These are phyloP conservation scores for Verticillium longisporum DNA, from an alignment of 2,329 filamentous ascomycete genomes.

Conservation along the genomic window DNA sequence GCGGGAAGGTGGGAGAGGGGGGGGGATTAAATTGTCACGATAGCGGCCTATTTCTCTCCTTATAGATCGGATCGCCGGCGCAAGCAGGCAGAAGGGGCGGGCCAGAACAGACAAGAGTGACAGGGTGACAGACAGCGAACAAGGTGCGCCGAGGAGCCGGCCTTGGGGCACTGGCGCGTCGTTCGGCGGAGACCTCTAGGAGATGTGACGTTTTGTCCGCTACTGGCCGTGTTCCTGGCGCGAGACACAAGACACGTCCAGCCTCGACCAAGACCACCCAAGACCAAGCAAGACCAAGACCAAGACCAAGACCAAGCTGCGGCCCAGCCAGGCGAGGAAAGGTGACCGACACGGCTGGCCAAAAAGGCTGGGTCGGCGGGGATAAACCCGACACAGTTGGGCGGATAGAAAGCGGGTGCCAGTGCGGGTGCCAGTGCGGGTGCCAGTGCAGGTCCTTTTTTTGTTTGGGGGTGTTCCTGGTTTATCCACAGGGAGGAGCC, in stretches of 20 bases:
- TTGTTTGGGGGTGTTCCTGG: background rate
- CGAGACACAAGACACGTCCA: background rate
- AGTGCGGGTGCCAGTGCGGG: background rate
- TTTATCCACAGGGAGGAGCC: background rate
- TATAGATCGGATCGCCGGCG: background rate
- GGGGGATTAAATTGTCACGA: background rate
- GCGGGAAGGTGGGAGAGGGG: background rate
- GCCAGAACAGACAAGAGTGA: too few relatives aligned
- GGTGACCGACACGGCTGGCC: background rate
- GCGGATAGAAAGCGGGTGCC: background rate
- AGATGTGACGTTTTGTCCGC: background rate
- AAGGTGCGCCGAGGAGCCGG: background rate
- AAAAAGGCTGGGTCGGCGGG: background rate
- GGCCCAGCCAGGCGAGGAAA: background rate
- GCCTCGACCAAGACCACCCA: background rate
- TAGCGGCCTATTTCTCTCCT: conserved; percentile 14
- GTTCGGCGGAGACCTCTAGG: background rate
- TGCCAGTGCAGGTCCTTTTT: background rate
- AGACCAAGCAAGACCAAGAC: background rate
- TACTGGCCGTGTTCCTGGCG: background rate
- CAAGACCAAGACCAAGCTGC: background rate
- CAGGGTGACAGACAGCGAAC: background rate
- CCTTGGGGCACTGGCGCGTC: background rate
- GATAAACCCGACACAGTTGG: background rate
- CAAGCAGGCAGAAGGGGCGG: too few relatives aligned